A percentile compares a stretch with the other conserved stretches of the same genome.
Conservation (phyloP, 2,329 filamentous ascomycete genomes). For the Colletotrichum higginsianum region DNA sequence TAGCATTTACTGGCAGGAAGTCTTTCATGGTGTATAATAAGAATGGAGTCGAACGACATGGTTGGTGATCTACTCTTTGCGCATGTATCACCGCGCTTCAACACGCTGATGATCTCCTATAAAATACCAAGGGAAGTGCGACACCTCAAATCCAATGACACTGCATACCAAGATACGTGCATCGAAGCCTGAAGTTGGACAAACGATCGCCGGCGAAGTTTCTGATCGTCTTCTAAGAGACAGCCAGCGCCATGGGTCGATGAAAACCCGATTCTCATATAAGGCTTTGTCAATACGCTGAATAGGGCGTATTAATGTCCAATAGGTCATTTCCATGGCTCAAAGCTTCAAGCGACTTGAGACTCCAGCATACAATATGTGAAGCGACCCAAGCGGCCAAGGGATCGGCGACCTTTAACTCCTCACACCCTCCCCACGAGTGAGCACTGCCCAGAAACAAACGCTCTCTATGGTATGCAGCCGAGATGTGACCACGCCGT, state of each 20-base stretch:
- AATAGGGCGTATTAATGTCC: background rate
- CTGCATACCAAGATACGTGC: background rate
- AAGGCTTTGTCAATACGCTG: background rate
- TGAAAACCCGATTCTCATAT: background rate
- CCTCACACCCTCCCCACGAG: background rate
- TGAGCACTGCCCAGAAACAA: background rate
- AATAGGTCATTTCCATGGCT: constrained; percentile 1
- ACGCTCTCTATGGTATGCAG: background rate
- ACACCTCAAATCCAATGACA: background rate
- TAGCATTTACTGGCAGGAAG: background rate
- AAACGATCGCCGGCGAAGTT: background rate
- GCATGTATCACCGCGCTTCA: background rate
- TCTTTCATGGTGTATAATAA: too few species aligned
- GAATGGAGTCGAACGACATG: background rate
- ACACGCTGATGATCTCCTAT: background rate
- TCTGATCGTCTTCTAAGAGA: background rate
- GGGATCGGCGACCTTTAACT: background rate
- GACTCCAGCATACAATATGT: background rate
- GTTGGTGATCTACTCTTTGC: background rate
- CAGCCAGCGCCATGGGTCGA: background rate
- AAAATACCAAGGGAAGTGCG: too few species aligned
- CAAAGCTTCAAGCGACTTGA: background rate
- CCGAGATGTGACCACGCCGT: background rate
- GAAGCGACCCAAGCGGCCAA: background rate
- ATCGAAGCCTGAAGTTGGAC: background rate